Base-by-base conservation (phyloP, 257 asterid species). In the Nicotiana otophora region DNA sequence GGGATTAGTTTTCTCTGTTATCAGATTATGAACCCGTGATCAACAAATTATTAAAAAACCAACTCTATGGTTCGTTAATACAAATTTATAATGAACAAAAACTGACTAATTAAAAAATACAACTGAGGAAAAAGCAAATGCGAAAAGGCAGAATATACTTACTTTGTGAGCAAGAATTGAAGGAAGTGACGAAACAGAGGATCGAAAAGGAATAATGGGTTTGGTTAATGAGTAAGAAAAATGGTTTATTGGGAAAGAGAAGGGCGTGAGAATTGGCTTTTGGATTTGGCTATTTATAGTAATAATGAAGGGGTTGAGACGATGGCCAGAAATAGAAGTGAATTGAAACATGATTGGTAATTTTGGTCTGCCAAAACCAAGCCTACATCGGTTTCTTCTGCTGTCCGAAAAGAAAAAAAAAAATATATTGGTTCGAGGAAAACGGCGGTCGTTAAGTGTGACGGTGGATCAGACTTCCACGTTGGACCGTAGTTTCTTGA, bases 401-500 rank as follows among this genome's bases (percentile, higher is more conserved):
- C 51, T 42, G 51, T 42, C 51, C 51, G 11, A 42, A 8, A 42
- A 42, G 2, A 39, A 39, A 39, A 26, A 2, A 30, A 14, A 31
- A 42, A n/a, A n/a, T n/a, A 5, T 23, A 72, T 72, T 15, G 16
- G 7, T 64, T 14, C 23, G 10, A 7, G n/a, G n/a, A 19, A 30
- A 12, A 30, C n/a, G 70, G n/a, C 51, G 51, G 57, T 31, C 80
- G 51, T 7, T n/a, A 12, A 61, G 6, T 6, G 7, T 48, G 60
- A 86, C 88, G 83, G 83, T 54, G 20, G 87, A 87, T 85, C 5
- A 34, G 30, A 51, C 2, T 1, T 82, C 90, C 92, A 90, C 92
- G 92, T 90, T 68, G 83, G 90, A 89, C 86, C 91, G 79, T 88
- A 86, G 54, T 83, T 57, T 64, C 75, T 46, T 30, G 55, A 63